phyloP scores from a whole-genome alignment of 257 asterid species.

The Ilex aquifolium region DNA sequence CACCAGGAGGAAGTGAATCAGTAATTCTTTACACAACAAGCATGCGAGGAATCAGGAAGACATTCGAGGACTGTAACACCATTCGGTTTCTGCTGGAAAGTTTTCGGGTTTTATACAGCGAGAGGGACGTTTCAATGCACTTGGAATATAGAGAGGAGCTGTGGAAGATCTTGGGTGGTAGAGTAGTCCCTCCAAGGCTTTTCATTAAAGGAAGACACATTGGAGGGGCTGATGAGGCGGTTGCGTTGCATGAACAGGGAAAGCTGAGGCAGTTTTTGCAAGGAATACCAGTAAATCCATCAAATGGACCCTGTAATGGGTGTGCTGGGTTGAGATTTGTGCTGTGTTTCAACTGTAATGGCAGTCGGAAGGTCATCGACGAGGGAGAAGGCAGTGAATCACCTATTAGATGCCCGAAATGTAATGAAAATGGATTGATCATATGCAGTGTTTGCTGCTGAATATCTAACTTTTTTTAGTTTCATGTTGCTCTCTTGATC shows the following conservation, averaged over 20 bases:
- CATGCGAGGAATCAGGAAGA: constrained; percentile 69
- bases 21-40: constrained; percentile 71
- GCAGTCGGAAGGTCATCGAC: constrained; percentile 43
- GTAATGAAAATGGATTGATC: constrained; percentile 76
- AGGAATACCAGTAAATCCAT: constrained; percentile 44
- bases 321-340: constrained; percentile 58
- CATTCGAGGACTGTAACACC: constrained; percentile 61
- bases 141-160: constrained; percentile 69
- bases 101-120: constrained; percentile 41
- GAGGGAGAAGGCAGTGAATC: constrained; percentile 15
- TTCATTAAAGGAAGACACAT: constrained; percentile 55
- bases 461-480: constrained; percentile 6
- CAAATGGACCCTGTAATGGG: constrained; percentile 35
- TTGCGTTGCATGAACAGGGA: constrained; percentile 65
- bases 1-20: constrained; percentile 45
- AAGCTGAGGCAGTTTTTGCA: constrained; percentile 31
- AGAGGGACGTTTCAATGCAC: constrained; percentile 72
- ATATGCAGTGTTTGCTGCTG: constrained; percentile 57
- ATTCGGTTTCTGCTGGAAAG: constrained; percentile 55
- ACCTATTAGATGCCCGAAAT: constrained; percentile 41
- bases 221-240: constrained; percentile 77
- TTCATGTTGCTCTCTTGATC: not conserved
- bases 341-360: constrained; percentile 48
- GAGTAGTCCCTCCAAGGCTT: constrained; percentile 68
- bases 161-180: constrained; percentile 42